Evolutionary conservation across 139 green algal species (phyloP).

Genomic region (Closterium sp.): DNA sequence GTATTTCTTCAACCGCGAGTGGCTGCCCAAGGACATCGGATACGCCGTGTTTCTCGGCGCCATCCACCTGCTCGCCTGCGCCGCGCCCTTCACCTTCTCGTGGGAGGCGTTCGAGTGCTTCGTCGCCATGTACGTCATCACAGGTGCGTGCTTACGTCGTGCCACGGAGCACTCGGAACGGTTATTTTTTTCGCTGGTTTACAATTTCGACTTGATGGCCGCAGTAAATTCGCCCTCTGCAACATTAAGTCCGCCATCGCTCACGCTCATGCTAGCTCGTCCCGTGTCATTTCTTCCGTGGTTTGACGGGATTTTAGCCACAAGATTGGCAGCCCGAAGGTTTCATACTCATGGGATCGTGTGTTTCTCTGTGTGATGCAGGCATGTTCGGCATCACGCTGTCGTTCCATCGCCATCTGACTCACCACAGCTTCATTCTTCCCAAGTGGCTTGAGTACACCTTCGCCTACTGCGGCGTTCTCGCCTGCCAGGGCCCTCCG

Average conservation of each 20-base stretch:
- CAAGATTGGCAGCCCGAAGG: too few species aligned
- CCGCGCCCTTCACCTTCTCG: conserved; percentile 57
- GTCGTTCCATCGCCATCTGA: conserved; percentile 86
- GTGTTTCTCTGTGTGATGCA: neutral
- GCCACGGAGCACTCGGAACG: too few species aligned
- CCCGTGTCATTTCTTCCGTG: too few species aligned
- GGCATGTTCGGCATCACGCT: conserved; percentile 94
- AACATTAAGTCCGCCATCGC: too few species aligned
- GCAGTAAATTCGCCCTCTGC: too few species aligned
- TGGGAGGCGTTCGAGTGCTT: conserved; percentile 78
- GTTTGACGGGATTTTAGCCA: too few species aligned
- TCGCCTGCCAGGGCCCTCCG: conserved; percentile 76
- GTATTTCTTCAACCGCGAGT: conserved; percentile 52
- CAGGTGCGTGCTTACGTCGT: conserved; percentile 37
- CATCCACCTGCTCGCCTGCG: conserved; percentile 45
- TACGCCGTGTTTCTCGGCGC: conserved; percentile 50
- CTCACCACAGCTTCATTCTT: conserved; percentile 83
- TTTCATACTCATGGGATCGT: neutral
- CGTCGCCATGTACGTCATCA: conserved; percentile 86
- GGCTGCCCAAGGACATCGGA: conserved; percentile 47
- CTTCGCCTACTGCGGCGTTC: conserved; percentile 95
- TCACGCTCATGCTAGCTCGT: too few species aligned
- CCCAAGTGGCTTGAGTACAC: conserved; percentile 99
- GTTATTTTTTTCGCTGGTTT: too few species aligned
- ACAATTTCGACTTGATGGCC: too few species aligned